These are phyloP conservation scores for Neonectria coccinea DNA, from an alignment of 2,329 filamentous ascomycete species.

Conservation along the genomic window DNA sequence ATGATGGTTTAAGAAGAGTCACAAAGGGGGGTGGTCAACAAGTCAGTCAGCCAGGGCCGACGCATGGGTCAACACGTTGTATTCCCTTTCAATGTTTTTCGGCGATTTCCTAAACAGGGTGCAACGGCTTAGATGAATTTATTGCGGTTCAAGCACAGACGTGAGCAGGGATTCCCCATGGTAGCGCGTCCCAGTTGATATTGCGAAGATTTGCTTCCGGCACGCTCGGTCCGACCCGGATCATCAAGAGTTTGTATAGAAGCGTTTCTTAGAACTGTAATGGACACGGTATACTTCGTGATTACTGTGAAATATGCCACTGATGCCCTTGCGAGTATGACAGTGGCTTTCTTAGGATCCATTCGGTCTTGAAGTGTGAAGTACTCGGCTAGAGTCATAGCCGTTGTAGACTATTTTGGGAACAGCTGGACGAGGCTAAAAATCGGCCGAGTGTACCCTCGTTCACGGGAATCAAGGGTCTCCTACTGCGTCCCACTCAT, in stretches of 20 bases:
- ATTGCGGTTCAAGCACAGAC: background rate
- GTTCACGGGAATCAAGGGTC: background rate
- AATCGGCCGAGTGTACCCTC: slow-evolving; percentile 6
- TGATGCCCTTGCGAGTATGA: too few relatives aligned
- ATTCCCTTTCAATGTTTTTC: background rate
- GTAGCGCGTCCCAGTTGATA: slow-evolving; percentile 5
- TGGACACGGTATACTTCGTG: too few relatives aligned
- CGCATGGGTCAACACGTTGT: background rate
- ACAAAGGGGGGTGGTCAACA: background rate
- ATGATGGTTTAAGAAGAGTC: background rate
- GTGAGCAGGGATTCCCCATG: background rate
- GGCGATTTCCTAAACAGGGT: slow-evolving; percentile 11
- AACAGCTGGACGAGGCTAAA: slow-evolving; percentile 1
- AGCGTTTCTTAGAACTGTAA: too few relatives aligned
- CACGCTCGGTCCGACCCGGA: slow-evolving; percentile 7
- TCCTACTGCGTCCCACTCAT: background rate
- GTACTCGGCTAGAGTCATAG: background rate
- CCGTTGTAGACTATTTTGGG: background rate
- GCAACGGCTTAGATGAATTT: slow-evolving; percentile 2
- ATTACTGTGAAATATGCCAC: too few relatives aligned
- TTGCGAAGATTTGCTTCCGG: slow-evolving; percentile 1
- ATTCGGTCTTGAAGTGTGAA: background rate
- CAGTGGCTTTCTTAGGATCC: background rate
- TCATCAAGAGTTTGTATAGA: background rate
- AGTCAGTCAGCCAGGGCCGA: background rate